Percentiles rank a stretch among this genome's conserved stretches.
Conservation (phyloP, 1,284 basidiomycete species). For the Puccinia triticina region DNA sequence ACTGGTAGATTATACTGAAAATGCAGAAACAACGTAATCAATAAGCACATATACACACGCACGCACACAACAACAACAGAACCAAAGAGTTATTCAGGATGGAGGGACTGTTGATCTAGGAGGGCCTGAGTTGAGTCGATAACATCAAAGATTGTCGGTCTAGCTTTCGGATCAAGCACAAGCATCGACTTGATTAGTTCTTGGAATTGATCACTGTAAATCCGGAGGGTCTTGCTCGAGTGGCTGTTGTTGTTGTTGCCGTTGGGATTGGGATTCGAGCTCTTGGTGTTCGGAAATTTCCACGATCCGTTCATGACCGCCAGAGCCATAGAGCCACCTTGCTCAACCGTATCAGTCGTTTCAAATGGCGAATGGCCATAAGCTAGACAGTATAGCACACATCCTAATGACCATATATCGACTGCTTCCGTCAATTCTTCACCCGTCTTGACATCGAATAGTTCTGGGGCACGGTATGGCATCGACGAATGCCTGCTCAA, state of each 20-base stretch:
- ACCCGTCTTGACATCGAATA: constrained; percentile 60
- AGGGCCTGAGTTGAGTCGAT: constrained; percentile 30
- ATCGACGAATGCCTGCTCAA: constrained; percentile 56
- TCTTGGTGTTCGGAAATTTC: constrained; percentile 55
- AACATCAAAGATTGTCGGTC: constrained; percentile 39
- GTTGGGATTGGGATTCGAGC: constrained; percentile 15
- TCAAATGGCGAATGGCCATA: constrained; percentile 61
- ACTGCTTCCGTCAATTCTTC: constrained; percentile 58
- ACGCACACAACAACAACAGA: background rate
- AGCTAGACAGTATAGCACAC: constrained; percentile 57
- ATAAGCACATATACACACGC: constrained; percentile 1
- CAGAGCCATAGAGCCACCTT: constrained; percentile 60
- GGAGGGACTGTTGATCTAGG: constrained; percentile 18
- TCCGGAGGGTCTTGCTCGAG: constrained; percentile 28
- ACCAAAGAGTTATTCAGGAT: background rate
- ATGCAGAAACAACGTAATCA: background rate
- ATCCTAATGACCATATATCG: constrained; percentile 60
- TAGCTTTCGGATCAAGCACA: constrained; percentile 55
- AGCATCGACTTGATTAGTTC: constrained; percentile 58
- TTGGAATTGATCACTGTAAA: constrained; percentile 50
- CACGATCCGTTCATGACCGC: constrained; percentile 59
- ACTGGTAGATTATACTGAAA: background rate
- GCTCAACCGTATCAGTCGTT: constrained; percentile 59
- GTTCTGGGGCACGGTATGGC: constrained; percentile 60
- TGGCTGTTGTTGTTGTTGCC: constrained; percentile 14